Percentiles rank a stretch among this genome's conserved stretches.
phyloP scores from a whole-genome alignment of 306 rosid genomes.

The Glycyrrhiza uralensis region DNA sequence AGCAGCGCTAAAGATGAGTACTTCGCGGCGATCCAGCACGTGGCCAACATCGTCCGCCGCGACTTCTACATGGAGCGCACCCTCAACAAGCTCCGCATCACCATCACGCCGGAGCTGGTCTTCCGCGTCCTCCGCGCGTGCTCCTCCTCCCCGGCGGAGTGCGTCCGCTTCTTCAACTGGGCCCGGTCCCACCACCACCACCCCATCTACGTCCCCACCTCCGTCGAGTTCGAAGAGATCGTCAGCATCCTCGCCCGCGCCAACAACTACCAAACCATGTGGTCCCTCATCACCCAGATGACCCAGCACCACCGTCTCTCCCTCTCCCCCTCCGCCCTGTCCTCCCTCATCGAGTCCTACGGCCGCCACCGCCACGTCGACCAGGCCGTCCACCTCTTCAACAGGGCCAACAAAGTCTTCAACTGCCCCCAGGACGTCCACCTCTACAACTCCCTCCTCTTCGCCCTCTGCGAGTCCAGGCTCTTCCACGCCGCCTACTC shows the following conservation, averaged over 20 bases:
- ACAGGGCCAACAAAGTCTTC: conserved; percentile 44
- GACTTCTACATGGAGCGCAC: conserved; percentile 92
- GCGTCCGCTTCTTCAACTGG: conserved; percentile 94
- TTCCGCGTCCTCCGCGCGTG: conserved; percentile 87
- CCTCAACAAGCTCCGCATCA: conserved; percentile 76
- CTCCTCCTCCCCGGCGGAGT: conserved; percentile 48
- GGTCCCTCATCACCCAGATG: conserved; percentile 69
- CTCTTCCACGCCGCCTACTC: conserved; percentile 85
- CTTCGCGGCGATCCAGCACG: conserved; percentile 80
- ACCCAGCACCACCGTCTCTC: conserved; percentile 40
- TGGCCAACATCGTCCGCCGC: conserved; percentile 81
- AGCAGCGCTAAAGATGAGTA: conserved; percentile 53
- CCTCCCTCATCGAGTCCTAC: conserved; percentile 59
- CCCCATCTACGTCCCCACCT: conserved; percentile 67
- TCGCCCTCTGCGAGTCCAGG: conserved; percentile 61
- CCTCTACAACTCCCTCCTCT: conserved; percentile 67
- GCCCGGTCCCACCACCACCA: conserved; percentile 52
- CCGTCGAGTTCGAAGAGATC: conserved; percentile 86
- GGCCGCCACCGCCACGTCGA: conserved; percentile 73
- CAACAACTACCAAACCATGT: conserved; percentile 73
- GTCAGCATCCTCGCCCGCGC: conserved; percentile 59
- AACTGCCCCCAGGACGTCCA: conserved; percentile 49
- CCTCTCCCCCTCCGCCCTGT: conserved; percentile 60
- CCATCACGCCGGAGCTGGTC: conserved; percentile 80
- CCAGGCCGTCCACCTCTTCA: conserved; percentile 72